Evolutionary conservation across 2,329 filamentous ascomycete species (phyloP).

Genomic region (Sclerotinia borealis): DNA sequence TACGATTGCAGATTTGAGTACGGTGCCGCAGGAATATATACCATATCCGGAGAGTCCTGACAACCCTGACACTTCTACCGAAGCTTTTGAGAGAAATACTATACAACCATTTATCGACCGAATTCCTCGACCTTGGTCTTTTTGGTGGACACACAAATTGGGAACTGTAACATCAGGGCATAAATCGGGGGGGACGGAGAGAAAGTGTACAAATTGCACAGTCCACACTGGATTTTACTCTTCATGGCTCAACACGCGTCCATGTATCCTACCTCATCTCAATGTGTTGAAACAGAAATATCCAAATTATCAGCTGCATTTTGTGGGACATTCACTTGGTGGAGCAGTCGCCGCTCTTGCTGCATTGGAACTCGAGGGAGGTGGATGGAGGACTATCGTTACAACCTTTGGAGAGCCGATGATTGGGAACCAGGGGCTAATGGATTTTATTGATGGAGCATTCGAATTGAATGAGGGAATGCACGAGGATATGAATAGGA

Average conservation of each 20-base stretch:
- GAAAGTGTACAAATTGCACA: conserved; percentile 74
- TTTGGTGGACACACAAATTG: neutral
- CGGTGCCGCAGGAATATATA: conserved; percentile 81
- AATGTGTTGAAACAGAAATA: conserved; percentile 52
- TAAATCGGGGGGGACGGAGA: neutral
- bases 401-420: conserved; percentile 92
- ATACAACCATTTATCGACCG: neutral
- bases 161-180: neutral
- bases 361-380: conserved; percentile 66
- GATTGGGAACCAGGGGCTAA: conserved; percentile 52
- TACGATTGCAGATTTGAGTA: conserved; percentile 83
- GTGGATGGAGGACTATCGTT: conserved; percentile 69
- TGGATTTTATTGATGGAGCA: conserved; percentile 25
- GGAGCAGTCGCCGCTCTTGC: conserved; percentile 88
- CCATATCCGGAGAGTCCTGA: conserved; percentile 61
- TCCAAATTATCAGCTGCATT: conserved; percentile 65
- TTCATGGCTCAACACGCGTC: conserved; percentile 73
- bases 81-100: neutral
- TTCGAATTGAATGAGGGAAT: conserved; percentile 17
- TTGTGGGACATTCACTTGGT: conserved; percentile 84
- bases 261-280: conserved; percentile 62
- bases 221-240: conserved; percentile 86
- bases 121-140: neutral
- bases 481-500: neutral
- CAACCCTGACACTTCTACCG: conserved; percentile 8